phyloP scores from a whole-genome alignment of 2,329 filamentous ascomycete genomes.

The Hymenoscyphus albidus region DNA sequence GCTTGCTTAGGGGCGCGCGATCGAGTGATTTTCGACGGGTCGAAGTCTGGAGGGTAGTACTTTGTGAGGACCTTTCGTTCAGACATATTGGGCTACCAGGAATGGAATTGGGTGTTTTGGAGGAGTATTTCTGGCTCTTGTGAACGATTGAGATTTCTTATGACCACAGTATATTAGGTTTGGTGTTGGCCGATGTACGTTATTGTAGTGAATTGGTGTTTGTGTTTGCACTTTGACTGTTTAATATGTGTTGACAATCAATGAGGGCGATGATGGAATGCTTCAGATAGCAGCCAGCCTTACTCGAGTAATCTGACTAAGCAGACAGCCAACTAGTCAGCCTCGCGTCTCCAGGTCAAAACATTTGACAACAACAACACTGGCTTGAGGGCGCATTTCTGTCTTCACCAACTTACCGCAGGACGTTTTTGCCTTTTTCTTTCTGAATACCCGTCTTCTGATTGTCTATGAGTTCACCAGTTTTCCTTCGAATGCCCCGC shows the following conservation, averaged over 20 bases:
- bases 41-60: conserved; percentile 75
- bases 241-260: not conserved
- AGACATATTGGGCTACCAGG: conserved; percentile 56
- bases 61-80: conserved; percentile 76
- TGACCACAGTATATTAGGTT: not conserved
- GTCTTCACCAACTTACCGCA: not conserved
- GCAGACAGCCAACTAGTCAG: conserved; percentile 9
- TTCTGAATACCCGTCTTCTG: not conserved
- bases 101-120: not conserved
- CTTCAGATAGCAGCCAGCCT: not conserved
- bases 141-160: not conserved
- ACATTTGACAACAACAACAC: conserved; percentile 11
- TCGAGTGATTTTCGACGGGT: conserved; percentile 74
- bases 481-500: conserved; percentile 11
- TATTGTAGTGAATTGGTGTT: not conserved
- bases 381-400: not conserved
- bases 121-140: not conserved
- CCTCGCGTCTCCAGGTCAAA: conserved; percentile 20
- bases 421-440: not conserved
- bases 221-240: not conserved
- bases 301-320: not conserved
- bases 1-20: conserved; percentile 64
- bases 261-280: no score
- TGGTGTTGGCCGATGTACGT: not conserved
- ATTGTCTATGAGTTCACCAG: conserved; percentile 8